Conservation (phyloP, 345 rosid genomes). For the Anastatica hierochuntica region DNA sequence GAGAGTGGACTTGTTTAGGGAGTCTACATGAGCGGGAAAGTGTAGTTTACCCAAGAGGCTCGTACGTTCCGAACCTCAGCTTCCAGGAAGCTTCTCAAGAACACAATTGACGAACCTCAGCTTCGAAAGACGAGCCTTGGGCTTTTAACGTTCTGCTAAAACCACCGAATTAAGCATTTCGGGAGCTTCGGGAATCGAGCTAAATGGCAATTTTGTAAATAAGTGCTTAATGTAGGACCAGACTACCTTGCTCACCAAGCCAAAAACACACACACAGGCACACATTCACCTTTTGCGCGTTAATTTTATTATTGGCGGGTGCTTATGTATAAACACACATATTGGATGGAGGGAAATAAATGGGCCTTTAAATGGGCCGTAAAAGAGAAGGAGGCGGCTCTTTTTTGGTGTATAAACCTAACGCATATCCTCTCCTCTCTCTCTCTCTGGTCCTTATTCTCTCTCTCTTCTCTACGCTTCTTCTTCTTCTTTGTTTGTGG, state of each 20-base stretch:
- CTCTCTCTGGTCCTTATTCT: not conserved
- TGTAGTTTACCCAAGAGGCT: slow-evolving; percentile 10
- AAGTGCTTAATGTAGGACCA: slow-evolving; percentile 8
- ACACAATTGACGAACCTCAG: slow-evolving; percentile 3
- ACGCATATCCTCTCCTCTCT: not conserved
- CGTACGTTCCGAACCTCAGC: slow-evolving; percentile 22
- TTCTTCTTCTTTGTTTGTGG: slow-evolving; percentile 2
- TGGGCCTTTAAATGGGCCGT: not conserved
- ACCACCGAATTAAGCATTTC: too few species aligned
- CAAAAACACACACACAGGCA: not conserved
- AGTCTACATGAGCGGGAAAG: slow-evolving; percentile 35
- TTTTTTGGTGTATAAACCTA: slow-evolving; percentile 11
- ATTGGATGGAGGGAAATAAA: too few species aligned
- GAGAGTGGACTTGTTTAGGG: not conserved
- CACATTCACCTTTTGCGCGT: not conserved
- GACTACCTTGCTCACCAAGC: slow-evolving; percentile 46
- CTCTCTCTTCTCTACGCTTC: slow-evolving; percentile 17
- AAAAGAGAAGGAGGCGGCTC: slow-evolving; percentile 17
- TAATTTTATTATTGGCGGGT: too few species aligned
- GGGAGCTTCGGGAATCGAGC: slow-evolving; percentile 27
- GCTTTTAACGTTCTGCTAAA: too few species aligned
- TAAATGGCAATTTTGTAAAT: slow-evolving; percentile 27
- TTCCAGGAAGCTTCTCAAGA: slow-evolving; percentile 23
- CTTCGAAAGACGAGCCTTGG: slow-evolving; percentile 21
- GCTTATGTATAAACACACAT: too few species aligned